These are phyloP conservation scores for Wallacemonas sp. DNA, from an alignment of 208 protist species.

Conservation along the genomic window DNA sequence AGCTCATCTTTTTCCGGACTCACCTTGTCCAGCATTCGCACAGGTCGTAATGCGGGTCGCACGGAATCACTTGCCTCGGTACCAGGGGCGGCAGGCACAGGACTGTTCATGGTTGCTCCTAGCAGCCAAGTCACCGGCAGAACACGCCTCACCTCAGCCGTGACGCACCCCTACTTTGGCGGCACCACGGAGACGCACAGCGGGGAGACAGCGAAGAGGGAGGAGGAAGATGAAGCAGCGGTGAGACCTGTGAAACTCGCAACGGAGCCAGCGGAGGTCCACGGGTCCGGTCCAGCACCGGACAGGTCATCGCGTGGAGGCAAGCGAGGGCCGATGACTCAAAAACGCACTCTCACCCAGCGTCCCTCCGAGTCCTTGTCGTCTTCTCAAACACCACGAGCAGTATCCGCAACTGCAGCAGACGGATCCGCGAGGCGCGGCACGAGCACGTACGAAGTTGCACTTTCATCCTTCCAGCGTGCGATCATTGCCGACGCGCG, in stretches of 20 bases:
- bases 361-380: no score
- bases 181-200: background rate
- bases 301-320: no score
- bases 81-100: background rate
- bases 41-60: background rate
- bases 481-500: constrained; percentile 9
- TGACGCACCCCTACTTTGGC: constrained; percentile 8
- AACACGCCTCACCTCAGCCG: background rate
- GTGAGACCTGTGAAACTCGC: no score
- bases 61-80: background rate
- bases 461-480: constrained; percentile 6
- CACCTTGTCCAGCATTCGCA: constrained; percentile 14
- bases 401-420: no score
- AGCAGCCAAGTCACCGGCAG: background rate
- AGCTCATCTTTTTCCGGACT: constrained; percentile 11
- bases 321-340: no score
- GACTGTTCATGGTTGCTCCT: background rate
- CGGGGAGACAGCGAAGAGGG: background rate
- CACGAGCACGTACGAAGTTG: constrained; percentile 3
- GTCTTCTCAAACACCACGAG: no score
- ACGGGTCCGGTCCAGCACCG: no score
- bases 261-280: no score
- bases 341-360: no score
- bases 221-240: no score
- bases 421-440: no score